Base-by-base conservation (phyloP, 1,284 basidiomycete species). In the Ceraceosorus guamensis region DNA sequence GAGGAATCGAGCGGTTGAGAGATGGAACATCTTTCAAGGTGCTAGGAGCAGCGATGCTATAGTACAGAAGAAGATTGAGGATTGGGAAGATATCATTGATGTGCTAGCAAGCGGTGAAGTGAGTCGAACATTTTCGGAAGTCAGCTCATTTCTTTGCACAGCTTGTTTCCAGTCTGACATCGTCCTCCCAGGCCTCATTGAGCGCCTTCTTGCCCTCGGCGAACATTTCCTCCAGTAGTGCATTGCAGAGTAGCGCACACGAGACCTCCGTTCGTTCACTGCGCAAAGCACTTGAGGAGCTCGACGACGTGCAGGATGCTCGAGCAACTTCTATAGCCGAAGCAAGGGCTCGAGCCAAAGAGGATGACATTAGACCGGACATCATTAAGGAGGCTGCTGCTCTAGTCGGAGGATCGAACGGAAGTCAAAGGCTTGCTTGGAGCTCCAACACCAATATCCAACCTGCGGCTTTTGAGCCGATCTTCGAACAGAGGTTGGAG, bases 291-390 rank as follows among this genome's bases (percentile, higher is more conserved):
- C 79, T 96, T 6, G 93, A 98, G 76, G 81, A 83, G 14, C 80
- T 97, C 0, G 87, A 93, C 56, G 85, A 88, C 44, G 69, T 90
- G 6, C 83, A 83, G 52, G 61, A 65, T 49, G 56, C 62, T 14
- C 52, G 69, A 3, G 58, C 80, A 0, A 82, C 87, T 39, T 76
- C 88, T 3, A 82, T 88, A 5, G 78, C 82, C 10, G 83, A 88
- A 50, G 87, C 85, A 0, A 81, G 83, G 52, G 81, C 82, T 7
- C 78, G 87, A 4, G 81, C 84, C 0, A 81, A 82, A 5, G 80
- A 81, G 0, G 91, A 96, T 66, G 87, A 95, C 68, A 85, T 95
- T 53, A 82, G 83, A 6, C 79, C 83, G 2, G 81, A 83, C 1
- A 84, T 97, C 33, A 70, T 87, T 82, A 81, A 54, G 85, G 85